Evolutionary conservation across 495 filamentous ascomycete genomes (phyloP), one percentile per base, ranked within the genome.

Genomic region (Penicillium roqueforti): DNA sequence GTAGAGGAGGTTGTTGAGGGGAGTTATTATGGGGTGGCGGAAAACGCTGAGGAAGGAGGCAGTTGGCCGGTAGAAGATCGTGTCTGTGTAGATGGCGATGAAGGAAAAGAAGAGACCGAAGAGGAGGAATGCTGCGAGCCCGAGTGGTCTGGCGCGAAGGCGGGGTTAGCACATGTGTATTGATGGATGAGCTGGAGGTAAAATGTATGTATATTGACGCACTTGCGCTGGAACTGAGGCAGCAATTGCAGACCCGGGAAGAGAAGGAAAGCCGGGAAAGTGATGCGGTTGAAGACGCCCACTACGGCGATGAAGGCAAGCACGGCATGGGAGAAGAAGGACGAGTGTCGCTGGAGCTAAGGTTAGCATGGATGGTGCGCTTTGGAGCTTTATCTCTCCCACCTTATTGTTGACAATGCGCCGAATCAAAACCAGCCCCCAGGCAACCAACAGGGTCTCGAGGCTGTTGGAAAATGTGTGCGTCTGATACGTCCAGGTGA

Each of bases 391-490:
- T 51, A 43, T 34, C 34, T 44, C 56, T 13, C 53, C 20, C 75
- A 93, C 91, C 76, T 86, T 87, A 59, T 83, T 83, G 32, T 83
- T 85, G 31, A 84, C 71, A 56, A 97, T 91, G 62, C 92, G 84
- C 65, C 85, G 84, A 62, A 97, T 88, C 62, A 97, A 75, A 46
- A 97, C 91, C 69, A 98, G 65, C 56, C 87, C 87, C 93, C 95
- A 97, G 44, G 85, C 78, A 16, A 98, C 92, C 28, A 88, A 79
- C 60, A 98, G 76, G 1, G 93, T 97, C 73, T 98, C 93, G 61
- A 97, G 82, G 47, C 91, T 91, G 70, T 98, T 98, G 66, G 93
- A 97, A 72, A 98, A 97, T 31, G 95, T 97, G 76, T 98, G 93
- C 38, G 89, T 95, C 74, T 98, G 93, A 75, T 88, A 96, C 38